Conservation (phyloP, 495 filamentous ascomycete species). For the Penicillium atrosanguineum region DNA sequence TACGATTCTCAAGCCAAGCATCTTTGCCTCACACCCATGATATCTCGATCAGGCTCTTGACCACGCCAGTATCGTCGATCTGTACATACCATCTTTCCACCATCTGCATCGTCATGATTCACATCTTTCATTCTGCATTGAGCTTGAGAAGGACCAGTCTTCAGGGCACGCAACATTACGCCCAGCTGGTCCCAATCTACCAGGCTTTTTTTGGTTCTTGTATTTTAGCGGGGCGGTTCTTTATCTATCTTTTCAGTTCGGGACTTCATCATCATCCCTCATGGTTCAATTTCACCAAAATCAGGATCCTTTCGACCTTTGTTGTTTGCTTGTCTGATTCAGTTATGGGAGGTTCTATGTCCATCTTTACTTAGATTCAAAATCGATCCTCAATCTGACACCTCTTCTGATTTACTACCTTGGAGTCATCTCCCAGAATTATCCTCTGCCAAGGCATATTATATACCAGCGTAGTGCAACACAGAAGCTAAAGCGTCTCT, state of each 20-base stretch:
- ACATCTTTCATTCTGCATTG: not conserved
- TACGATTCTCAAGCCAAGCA: not conserved
- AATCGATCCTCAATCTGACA: not conserved
- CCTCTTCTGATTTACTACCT: not conserved
- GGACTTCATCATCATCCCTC: not conserved
- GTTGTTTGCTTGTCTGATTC: not conserved
- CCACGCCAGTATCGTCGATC: not conserved
- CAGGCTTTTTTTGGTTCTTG: not conserved
- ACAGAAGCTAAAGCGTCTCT: not conserved
- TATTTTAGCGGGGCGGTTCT: slow-evolving; percentile 32
- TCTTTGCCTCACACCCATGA: not conserved
- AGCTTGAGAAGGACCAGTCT: not conserved
- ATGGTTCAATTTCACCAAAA: not conserved
- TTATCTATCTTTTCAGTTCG: not conserved
- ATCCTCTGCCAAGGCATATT: too few species aligned
- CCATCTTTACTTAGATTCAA: not conserved
- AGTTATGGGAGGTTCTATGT: not conserved
- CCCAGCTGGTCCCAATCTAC: not conserved
- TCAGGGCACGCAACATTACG: not conserved
- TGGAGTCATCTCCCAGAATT: too few species aligned
- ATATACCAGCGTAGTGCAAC: not conserved
- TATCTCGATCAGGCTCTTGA: not conserved
- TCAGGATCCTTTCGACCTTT: not conserved
- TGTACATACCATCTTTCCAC: not conserved
- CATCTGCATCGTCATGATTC: not conserved